Base-by-base conservation (phyloP, 2,329 filamentous ascomycete genomes). In the Pestalotiopsis sp. region DNA sequence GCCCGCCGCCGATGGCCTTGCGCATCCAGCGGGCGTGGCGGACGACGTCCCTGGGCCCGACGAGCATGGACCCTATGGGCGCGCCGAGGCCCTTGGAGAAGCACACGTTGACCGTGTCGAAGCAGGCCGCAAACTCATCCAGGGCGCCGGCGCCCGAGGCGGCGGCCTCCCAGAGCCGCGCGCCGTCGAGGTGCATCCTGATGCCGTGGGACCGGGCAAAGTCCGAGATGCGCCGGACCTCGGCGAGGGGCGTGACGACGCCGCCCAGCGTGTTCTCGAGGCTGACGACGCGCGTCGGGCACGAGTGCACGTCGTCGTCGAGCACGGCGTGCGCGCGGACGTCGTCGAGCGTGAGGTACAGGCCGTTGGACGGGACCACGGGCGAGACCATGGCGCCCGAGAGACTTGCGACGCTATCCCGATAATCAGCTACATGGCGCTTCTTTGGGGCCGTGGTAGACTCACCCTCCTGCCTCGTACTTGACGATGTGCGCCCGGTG, bases 1-100 rank as follows among this genome's bases (percentile, higher is more conserved):
- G 83, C 0, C 93, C 93, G 55, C 94, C 94, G 23, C 94, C 94
- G 72, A 97, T 90, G 31, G 89, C 88, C 82, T 97, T 97, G 67
- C 93, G 85, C 31, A 94, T 86, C 90, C 92, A 93, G n/a, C 92
- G 83, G 4, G 91, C 90, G 65, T 90, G 88, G 75, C 89, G 88
- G 74, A 93, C 86, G 72, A 91, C 87, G 1, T 80, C 79, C 67
- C 83, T 81, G 3, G 75, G 55, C 12, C 84, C 84, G 25, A 85
- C 77, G 7, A 86, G 67, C 66, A 86, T 79, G 72, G 83, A 85
- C 14, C 85, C 85, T 68, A 86, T 81, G 0, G 86, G 86, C 0
- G 85, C 85, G 14, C 85, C 85, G 3, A 88, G 80, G 4, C 84
- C 84, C 74, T 88, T 88, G 69, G 82, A 84, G 73, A 87, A 86